Base-by-base conservation (phyloP, 2,329 filamentous ascomycete species). In the Didymellaceae sp. region DNA sequence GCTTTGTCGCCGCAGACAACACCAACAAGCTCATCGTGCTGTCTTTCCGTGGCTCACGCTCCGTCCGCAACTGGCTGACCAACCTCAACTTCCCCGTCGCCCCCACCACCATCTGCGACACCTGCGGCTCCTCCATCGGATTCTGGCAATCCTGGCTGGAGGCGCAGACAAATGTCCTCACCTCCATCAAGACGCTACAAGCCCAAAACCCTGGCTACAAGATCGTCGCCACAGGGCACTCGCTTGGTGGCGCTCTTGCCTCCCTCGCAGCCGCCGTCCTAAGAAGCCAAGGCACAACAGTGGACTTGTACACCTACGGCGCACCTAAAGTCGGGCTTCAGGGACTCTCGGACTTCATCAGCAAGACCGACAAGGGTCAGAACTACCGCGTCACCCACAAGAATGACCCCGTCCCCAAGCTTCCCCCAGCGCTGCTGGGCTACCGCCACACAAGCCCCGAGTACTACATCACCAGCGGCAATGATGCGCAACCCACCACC, bases 361-460 rank as follows among this genome's bases (percentile, higher is more conserved):
- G 77, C 6, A 59, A 61, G 38, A 83, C 86, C 59, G 51, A 73
- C 1, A 82, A 82, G 2, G 74, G 77, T 45, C 66, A 66, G 46
- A 80, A 83, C 57, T 86, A 79, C 74, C 84, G 88, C 55, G 76
- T 89, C 42, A 90, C 88, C 1, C 87, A 91, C 72, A 73, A 72
- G 32, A 75, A 81, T 59, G 89, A 91, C 67, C 84, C 86, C 0
- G 82, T 91, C 1, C 86, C 88, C 0, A 81, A 84, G 33, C 77
- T 91, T 28, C 87, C 88, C 1, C 82, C 86, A 72, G 83, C 65
- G 49, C 43, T 81, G 35, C 68, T 87, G 42, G 81, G 82, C 25
- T 91, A 85, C 75, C 75, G 80, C 30, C 88, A 90, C 70, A 81
- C 83, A n/a, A 82, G 78, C 13, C 86, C 87, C 1, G 88, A 91